phyloP scores from a whole-genome alignment of 306 rosid genomes.

The Acacia crassicarpa region DNA sequence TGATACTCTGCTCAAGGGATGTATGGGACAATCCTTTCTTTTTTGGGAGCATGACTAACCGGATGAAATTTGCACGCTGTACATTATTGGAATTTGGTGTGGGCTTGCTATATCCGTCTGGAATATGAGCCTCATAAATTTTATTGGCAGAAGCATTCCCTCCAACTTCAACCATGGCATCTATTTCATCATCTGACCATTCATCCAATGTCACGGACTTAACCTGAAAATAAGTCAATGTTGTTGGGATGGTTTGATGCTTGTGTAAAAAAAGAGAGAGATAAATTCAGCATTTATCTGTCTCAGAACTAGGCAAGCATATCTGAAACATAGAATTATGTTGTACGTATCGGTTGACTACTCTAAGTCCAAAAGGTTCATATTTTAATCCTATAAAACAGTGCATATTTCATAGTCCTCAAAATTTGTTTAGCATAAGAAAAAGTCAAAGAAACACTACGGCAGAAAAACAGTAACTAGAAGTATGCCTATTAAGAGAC shows the following conservation, averaged over 20 bases:
- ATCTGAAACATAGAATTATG: not conserved
- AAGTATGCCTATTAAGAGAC: no score
- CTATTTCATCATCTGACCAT: constrained; percentile 95
- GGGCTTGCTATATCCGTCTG: constrained; percentile 80
- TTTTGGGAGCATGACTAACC: constrained; percentile 52
- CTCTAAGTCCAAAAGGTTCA: not conserved
- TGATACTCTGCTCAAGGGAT: constrained; percentile 24
- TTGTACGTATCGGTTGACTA: not conserved
- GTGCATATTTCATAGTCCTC: no score
- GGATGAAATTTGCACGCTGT: constrained; percentile 72
- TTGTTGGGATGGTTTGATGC: constrained; percentile 5
- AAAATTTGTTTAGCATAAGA: no score
- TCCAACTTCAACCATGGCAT: constrained; percentile 91
- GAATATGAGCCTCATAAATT: constrained; percentile 89
- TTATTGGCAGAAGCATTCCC: constrained; percentile 93
- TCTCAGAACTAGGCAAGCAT: constrained; percentile 21
- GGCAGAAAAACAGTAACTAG: no score
- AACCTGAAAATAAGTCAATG: constrained; percentile 60
- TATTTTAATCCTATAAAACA: not conserved
- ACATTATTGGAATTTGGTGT: constrained; percentile 74
- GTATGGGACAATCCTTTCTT: not conserved
- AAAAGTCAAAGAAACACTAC: no score
- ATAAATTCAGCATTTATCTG: constrained; percentile 8
- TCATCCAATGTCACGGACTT: constrained; percentile 93
- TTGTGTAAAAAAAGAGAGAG: constrained; percentile 8